Evolutionary conservation across 176 grass and related monocot species (phyloP).

Genomic region (Carex scoparia): DNA sequence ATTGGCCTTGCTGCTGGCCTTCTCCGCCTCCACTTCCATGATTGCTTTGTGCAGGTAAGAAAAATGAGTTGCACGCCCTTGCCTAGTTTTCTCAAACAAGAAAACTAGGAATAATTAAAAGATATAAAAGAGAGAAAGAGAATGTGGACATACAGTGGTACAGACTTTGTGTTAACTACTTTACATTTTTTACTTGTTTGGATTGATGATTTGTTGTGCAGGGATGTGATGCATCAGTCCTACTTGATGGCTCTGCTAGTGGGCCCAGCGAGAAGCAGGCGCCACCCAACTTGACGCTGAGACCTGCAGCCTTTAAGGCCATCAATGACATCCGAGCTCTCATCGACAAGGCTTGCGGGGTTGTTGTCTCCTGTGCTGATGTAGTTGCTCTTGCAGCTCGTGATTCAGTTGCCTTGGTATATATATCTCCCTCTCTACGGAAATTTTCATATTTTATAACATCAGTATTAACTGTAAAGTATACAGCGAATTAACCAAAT

Average conservation of each 20-base stretch:
- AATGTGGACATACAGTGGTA: no score
- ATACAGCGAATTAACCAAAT: not conserved
- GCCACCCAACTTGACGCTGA: slow-evolving; percentile 37
- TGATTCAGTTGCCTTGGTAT: slow-evolving; percentile 38
- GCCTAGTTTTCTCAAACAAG: no score
- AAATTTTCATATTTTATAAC: no score
- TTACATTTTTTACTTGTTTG: no score
- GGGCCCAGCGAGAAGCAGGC: slow-evolving; percentile 38
- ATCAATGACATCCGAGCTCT: slow-evolving; percentile 46
- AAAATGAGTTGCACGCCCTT: no score
- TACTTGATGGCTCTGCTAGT: slow-evolving; percentile 21
- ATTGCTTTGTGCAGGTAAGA: slow-evolving; percentile 63
- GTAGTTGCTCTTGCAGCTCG: slow-evolving; percentile 47
- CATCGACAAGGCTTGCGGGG: slow-evolving; percentile 33
- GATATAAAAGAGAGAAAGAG: no score
- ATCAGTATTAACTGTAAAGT: no score
- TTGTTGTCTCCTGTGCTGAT: slow-evolving; percentile 70
- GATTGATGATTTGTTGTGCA: not conserved
- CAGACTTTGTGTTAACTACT: no score
- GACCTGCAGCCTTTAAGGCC: slow-evolving; percentile 47
- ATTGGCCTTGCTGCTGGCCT: slow-evolving; percentile 51
- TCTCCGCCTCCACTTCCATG: slow-evolving; percentile 27
- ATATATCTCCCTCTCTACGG: no score
- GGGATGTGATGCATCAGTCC: slow-evolving; percentile 64
- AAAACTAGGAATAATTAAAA: no score